These are phyloP conservation scores for Stephanocyclus meneghinianus DNA, from an alignment of 352 stramenopile species.

Conservation along the genomic window DNA sequence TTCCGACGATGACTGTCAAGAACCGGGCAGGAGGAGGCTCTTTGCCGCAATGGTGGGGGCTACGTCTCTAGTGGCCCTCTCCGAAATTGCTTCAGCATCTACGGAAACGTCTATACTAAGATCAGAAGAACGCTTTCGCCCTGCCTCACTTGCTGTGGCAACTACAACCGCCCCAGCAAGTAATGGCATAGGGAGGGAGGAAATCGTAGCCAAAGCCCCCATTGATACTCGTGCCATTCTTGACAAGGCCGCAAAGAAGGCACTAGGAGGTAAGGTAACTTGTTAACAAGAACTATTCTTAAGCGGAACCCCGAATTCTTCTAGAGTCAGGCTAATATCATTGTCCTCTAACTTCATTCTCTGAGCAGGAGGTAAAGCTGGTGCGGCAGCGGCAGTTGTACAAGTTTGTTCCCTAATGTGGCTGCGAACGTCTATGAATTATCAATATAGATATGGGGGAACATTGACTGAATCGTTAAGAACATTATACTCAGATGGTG, in stretches of 20 bases:
- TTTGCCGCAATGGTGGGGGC: conserved; percentile 41
- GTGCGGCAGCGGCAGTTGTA: conserved; percentile 77
- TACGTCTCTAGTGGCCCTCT: conserved; percentile 35
- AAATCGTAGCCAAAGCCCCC: neutral
- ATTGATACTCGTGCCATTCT: conserved; percentile 40
- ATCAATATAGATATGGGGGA: conserved; percentile 84
- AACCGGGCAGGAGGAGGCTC: conserved; percentile 37
- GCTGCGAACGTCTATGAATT: conserved; percentile 87
- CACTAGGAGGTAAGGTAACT: conserved; percentile 47
- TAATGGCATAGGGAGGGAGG: neutral
- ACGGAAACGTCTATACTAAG: conserved; percentile 3
- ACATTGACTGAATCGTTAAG: conserved; percentile 75
- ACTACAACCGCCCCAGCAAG: too few species aligned
- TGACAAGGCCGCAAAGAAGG: conserved; percentile 72
- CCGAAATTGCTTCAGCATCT: conserved; percentile 21
- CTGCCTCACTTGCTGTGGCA: too few species aligned
- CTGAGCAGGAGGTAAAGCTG: conserved; percentile 33
- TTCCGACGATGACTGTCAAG: neutral
- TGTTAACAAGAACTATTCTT: neutral
- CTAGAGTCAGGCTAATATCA: conserved; percentile 26
- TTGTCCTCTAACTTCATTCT: too few species aligned
- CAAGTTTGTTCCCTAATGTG: conserved; percentile 88
- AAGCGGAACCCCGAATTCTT: too few species aligned
- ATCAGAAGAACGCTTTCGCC: neutral
- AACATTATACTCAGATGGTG: conserved; percentile 84